Evolutionary conservation across 1,284 basidiomycete genomes (phyloP).

Genomic region (Grifola frondosa): DNA sequence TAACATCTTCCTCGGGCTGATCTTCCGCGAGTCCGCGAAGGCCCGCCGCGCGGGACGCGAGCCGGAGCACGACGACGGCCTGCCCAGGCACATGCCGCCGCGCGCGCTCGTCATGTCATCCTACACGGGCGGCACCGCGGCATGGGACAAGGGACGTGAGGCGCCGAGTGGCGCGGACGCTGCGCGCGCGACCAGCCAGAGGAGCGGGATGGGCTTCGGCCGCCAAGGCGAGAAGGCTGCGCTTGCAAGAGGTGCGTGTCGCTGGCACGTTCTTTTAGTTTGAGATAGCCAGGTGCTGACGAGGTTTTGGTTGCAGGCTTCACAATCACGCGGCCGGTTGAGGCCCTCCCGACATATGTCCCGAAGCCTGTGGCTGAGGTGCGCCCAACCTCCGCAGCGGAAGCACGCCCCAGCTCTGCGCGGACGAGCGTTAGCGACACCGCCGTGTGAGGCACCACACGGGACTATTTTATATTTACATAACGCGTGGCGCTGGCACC

Average conservation of each 20-base stretch:
- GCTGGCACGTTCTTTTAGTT: background rate
- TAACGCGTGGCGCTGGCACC: too few relatives aligned
- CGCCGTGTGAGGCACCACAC: conserved; percentile 11
- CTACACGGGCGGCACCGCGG: conserved; percentile 1
- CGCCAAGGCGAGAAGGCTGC: conserved; percentile 75
- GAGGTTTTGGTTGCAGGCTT: conserved; percentile 34
- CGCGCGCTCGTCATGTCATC: conserved; percentile 8
- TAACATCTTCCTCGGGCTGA: conserved; percentile 76
- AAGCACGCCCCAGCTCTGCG: too few relatives aligned
- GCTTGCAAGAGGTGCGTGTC: conserved; percentile 48
- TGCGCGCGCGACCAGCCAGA: conserved; percentile 29
- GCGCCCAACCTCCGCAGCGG: conserved; percentile 14
- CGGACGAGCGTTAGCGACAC: conserved; percentile 13
- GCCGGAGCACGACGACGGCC: conserved; percentile 53
- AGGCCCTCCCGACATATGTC: conserved; percentile 58
- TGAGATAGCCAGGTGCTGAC: background rate
- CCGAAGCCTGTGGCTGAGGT: conserved; percentile 16
- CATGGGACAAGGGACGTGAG: conserved; percentile 31
- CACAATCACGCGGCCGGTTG: conserved; percentile 52
- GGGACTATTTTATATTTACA: too few relatives aligned
- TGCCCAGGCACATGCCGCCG: conserved; percentile 25
- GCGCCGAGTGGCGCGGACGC: conserved; percentile 31
- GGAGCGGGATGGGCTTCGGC: conserved; percentile 70
- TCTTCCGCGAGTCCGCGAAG: conserved; percentile 67
- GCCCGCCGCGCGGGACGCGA: conserved; percentile 61